Conservation (phyloP, 192 early-diverging fungal species). For the Rhizophlyctis rosea region DNA sequence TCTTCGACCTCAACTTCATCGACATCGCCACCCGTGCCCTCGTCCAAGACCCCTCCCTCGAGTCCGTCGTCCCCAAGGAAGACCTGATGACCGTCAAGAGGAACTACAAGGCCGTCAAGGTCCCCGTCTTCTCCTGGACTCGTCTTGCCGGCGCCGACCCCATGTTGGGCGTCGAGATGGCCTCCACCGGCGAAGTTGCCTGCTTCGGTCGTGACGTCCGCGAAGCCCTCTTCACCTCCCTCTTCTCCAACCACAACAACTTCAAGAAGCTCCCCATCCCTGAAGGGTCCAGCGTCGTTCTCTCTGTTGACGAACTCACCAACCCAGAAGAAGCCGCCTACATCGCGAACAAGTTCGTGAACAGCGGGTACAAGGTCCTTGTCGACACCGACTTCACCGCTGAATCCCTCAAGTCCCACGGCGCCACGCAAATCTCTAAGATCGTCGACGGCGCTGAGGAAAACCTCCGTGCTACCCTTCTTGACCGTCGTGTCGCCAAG, state of each 20-base stretch:
- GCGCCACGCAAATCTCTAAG: background rate
- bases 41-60: slow-evolving; percentile 55
- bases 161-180: slow-evolving; percentile 97
- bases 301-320: slow-evolving; percentile 66
- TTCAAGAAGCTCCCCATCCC: slow-evolving; percentile 74
- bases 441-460: slow-evolving; percentile 7
- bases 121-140: slow-evolving; percentile 95
- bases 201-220: slow-evolving; percentile 91
- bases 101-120: slow-evolving; percentile 84
- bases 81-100: slow-evolving; percentile 46
- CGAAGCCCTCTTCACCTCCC: slow-evolving; percentile 79
- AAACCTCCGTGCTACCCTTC: slow-evolving; percentile 11
- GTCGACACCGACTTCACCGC: slow-evolving; percentile 64
- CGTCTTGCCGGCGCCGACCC: slow-evolving; percentile 94
- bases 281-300: slow-evolving; percentile 60
- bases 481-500: slow-evolving; percentile 37
- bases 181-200: slow-evolving; percentile 96
- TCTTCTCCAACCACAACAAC: slow-evolving; percentile 83
- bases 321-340: slow-evolving; percentile 65
- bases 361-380: slow-evolving; percentile 65
- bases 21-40: slow-evolving; percentile 85
- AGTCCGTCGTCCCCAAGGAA: slow-evolving; percentile 38
- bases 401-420: slow-evolving; percentile 35
- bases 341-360: slow-evolving; percentile 61
- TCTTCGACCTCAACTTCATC: slow-evolving; percentile 87